A percentile compares a stretch with the other conserved stretches of the same genome.
Conservation (phyloP, 140 eudicot genomes). For the Bidens hawaiensis region DNA sequence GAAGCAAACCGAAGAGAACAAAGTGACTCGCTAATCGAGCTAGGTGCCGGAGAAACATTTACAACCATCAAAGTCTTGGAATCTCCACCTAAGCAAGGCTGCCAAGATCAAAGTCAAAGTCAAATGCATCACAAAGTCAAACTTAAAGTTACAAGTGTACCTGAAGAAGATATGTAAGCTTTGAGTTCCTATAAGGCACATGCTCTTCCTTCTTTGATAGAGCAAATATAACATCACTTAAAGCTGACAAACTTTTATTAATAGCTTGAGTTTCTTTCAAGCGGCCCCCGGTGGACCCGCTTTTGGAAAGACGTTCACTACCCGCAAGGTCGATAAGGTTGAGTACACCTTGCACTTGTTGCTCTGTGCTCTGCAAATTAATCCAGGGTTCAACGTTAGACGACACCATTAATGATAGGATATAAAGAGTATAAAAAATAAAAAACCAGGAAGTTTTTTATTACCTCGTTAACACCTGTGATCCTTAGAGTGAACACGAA, state of each 20-base stretch:
- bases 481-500: constrained; percentile 93
- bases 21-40: constrained; percentile 72
- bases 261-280: constrained; percentile 95
- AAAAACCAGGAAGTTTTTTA: neutral
- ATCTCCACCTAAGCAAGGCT: constrained; percentile 99
- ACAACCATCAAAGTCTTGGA: constrained; percentile 95
- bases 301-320: constrained; percentile 96
- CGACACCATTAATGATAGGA: neutral
- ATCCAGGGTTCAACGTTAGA: neutral
- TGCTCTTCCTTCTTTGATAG: constrained; percentile 90
- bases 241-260: constrained; percentile 86
- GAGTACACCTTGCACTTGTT: constrained; percentile 94
- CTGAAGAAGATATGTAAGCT: constrained; percentile 97
- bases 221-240: constrained; percentile 92
- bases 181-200: constrained; percentile 88
- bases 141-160: constrained; percentile 28
- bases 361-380: constrained; percentile 74
- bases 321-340: constrained; percentile 98
- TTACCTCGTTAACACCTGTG: constrained; percentile 82
- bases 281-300: constrained; percentile 95
- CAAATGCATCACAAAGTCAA: neutral
- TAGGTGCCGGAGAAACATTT: constrained; percentile 74
- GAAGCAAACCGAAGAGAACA: constrained; percentile 98
- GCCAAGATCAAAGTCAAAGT: constrained; percentile 12
- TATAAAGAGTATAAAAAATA: neutral